Percentiles rank a stretch among this genome's conserved stretches.
Evolutionary conservation across 2,329 filamentous ascomycete genomes (phyloP).

Genomic region (Phyllosticta citribraziliensis): DNA sequence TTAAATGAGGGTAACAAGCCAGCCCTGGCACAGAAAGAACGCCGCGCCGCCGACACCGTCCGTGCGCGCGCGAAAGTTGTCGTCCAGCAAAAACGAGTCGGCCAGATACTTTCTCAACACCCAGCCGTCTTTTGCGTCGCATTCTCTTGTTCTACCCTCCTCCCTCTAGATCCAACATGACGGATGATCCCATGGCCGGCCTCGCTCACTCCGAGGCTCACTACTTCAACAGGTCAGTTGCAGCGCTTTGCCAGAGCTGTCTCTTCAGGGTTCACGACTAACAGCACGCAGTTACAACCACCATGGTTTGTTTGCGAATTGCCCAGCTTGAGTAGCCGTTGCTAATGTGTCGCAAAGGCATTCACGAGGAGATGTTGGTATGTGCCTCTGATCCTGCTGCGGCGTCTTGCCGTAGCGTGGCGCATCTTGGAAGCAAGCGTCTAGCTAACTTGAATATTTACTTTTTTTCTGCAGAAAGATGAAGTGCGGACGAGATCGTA

Average conservation of each 20-base stretch:
- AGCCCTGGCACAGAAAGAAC: neutral
- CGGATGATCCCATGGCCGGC: constrained; percentile 41
- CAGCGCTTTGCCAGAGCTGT: constrained; percentile 12
- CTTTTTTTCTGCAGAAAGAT: constrained; percentile 61
- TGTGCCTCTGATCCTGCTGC: constrained; percentile 31
- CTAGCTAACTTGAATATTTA: constrained; percentile 4
- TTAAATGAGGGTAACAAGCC: too few species aligned
- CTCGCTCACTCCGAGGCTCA: constrained; percentile 96
- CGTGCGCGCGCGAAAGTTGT: constrained; percentile 5
- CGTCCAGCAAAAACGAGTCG: constrained; percentile 9
- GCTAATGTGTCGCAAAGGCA: constrained; percentile 46
- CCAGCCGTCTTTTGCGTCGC: neutral
- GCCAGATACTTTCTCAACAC: neutral
- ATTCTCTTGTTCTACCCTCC: neutral
- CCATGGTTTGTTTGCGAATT: constrained; percentile 59
- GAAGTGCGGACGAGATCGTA: constrained; percentile 95
- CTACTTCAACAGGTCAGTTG: constrained; percentile 85
- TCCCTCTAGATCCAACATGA: neutral
- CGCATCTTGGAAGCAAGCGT: neutral
- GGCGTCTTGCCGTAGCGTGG: constrained; percentile 4
- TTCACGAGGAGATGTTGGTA: constrained; percentile 97
- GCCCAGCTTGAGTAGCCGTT: neutral
- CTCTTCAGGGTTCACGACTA: constrained; percentile 22
- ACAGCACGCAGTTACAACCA: constrained; percentile 73
- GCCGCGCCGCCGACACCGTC: constrained; percentile 1